Conservation (phyloP, 2,329 filamentous ascomycete species). For the Fusarium sublunatum region DNA sequence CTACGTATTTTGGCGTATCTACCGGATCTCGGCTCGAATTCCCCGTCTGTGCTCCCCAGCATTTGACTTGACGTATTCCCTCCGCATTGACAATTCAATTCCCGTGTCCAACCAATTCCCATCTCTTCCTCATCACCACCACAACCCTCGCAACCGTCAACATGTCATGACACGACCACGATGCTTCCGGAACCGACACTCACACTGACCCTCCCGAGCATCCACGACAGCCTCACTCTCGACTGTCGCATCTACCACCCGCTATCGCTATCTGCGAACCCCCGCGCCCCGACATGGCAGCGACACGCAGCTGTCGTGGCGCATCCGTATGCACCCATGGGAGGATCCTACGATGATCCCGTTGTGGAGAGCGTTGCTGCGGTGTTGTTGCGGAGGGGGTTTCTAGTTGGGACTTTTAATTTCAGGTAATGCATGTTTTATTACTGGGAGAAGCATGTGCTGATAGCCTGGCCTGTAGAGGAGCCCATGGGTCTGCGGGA, state of each 20-base stretch:
- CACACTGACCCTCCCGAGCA: slow-evolving; percentile 83
- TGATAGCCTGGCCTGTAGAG: slow-evolving; percentile 62
- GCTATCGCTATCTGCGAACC: slow-evolving; percentile 53
- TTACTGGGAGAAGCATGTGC: slow-evolving; percentile 2
- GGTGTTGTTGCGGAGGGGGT: slow-evolving; percentile 76
- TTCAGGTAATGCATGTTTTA: slow-evolving; percentile 71
- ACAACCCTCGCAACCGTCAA: slow-evolving; percentile 5
- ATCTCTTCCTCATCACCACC: slow-evolving; percentile 4
- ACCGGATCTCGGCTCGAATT: slow-evolving; percentile 20
- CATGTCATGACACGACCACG: slow-evolving; percentile 42
- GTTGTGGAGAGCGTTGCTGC: slow-evolving; percentile 75
- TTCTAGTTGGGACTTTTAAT: slow-evolving; percentile 88
- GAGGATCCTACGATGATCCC: slow-evolving; percentile 85
- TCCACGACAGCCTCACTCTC: slow-evolving; percentile 80
- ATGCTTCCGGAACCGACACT: slow-evolving; percentile 69
- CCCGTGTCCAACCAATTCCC: slow-evolving; percentile 9
- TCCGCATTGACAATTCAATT: slow-evolving; percentile 3
- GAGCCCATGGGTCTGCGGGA: slow-evolving; percentile 78
- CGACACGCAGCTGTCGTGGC: slow-evolving; percentile 74
- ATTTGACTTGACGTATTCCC: slow-evolving; percentile 38
- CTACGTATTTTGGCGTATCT: slow-evolving; percentile 6
- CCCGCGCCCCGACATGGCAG: slow-evolving; percentile 55
- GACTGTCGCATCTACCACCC: slow-evolving; percentile 88
- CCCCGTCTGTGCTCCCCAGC: slow-evolving; percentile 29
- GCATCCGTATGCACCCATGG: slow-evolving; percentile 90